Conservation (phyloP, 2,329 filamentous ascomycete genomes). For the Fusarium oxysporum region DNA sequence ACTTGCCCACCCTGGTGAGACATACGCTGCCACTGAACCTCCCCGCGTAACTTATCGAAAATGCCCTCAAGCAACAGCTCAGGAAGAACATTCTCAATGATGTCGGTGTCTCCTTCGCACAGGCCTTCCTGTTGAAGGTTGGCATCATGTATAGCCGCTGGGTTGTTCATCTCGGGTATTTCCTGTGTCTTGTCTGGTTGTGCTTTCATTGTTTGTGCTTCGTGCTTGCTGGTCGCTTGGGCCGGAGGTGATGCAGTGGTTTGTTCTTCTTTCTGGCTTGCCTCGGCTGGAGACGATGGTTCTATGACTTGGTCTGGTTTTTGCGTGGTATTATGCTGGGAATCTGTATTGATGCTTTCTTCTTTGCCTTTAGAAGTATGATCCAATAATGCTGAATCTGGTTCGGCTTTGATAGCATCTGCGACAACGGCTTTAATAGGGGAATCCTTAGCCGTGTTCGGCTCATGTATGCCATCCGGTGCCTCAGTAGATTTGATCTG, state of each 20-base stretch:
- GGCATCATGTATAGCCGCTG: slow-evolving; percentile 9
- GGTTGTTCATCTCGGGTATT: slow-evolving; percentile 15
- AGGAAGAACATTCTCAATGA: slow-evolving; percentile 78
- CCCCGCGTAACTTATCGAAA: slow-evolving; percentile 77
- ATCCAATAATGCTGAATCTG: background rate
- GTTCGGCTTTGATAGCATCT: slow-evolving; percentile 1
- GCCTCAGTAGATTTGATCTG: background rate
- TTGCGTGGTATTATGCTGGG: background rate
- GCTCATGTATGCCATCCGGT: background rate
- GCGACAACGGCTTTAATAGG: slow-evolving; percentile 21
- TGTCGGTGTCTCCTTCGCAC: slow-evolving; percentile 83
- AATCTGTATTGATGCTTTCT: background rate
- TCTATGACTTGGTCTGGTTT: background rate
- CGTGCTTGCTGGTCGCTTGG: background rate
- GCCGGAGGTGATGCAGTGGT: background rate
- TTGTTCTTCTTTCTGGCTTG: background rate
- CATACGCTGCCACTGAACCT: slow-evolving; percentile 93
- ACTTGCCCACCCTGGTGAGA: slow-evolving; percentile 91
- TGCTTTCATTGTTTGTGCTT: slow-evolving; percentile 2
- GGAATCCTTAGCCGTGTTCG: slow-evolving; percentile 1
- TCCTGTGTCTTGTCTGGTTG: background rate
- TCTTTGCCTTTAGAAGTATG: slow-evolving; percentile 4
- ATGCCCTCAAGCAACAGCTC: slow-evolving; percentile 64
- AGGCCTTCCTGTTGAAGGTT: slow-evolving; percentile 62
- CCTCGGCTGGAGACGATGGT: background rate